Base-by-base conservation (phyloP, 2,329 filamentous ascomycete species). In the Diplodia scrobiculata region DNA sequence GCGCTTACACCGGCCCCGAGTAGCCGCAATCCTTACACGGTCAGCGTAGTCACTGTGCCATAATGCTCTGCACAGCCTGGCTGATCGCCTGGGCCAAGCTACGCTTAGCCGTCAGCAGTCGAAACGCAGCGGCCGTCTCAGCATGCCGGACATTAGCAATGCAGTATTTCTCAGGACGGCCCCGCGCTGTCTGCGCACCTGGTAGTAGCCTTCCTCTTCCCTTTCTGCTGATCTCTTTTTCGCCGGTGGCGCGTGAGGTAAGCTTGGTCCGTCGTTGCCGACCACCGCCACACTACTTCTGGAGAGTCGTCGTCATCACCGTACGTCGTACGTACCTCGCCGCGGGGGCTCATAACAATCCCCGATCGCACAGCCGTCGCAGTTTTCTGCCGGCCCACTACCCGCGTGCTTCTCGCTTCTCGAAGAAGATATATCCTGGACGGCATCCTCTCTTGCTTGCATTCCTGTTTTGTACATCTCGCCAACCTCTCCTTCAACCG, bases 301-400 rank as follows among this genome's bases (percentile, higher is more conserved):
- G 55, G 58, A 66, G 55, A 54, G 58, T 62, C 65, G 65, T 66
- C 65, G 65, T 66, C 65, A 66, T 66, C 65, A 66, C 41, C 65
- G 36, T 50, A 62, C 55, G 65, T 63, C 65, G 65, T 66, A 66
- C 65, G 65, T 62, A 66, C 65, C 60, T 47, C 48, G 21, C 45
- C 58, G 34, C 65, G 48, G 65, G 48, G 36, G 55, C 65, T 66
- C 65, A 66, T 66, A 66, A 63, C 27, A 54, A 66, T 47, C 34
- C 65, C 50, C 54, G 48, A 58, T 66, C 65, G 55, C 55, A 51
- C 58, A 55, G 53, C n/a, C 54, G 53, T 27, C 48, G 25, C 32
- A 55, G 29, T 11, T 27, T 48, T 21, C 47, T 47, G 29, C 36
- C 47, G 45, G 64, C 64, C 64, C 52, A 65, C 47, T 27, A 38